Conservation (phyloP, 2,329 filamentous ascomycete species). For the Ceratocystis ficicola region DNA sequence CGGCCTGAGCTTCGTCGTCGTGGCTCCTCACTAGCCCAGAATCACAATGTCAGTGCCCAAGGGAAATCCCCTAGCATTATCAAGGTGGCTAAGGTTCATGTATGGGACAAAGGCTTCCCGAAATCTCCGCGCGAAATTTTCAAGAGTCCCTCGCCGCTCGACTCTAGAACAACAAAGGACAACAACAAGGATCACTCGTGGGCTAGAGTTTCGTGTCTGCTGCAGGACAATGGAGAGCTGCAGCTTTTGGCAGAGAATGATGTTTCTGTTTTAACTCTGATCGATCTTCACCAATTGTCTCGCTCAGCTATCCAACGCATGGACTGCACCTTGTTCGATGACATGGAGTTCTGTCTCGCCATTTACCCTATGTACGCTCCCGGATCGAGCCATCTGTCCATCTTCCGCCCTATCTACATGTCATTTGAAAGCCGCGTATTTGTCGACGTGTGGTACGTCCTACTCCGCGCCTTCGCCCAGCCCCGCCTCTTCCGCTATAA, state of each 20-base stretch:
- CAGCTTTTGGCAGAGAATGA: conserved; percentile 83
- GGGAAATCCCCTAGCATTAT: conserved; percentile 54
- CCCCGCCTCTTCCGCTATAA: conserved; percentile 72
- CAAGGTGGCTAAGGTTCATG: conserved; percentile 81
- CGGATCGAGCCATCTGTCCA: conserved; percentile 57
- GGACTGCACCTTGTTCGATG: conserved; percentile 68
- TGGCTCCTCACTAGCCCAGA: conserved; percentile 21
- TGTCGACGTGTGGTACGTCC: conserved; percentile 96
- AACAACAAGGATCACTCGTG: conserved; percentile 35
- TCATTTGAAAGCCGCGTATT: conserved; percentile 74
- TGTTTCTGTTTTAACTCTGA: conserved; percentile 62
- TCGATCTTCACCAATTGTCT: conserved; percentile 79
- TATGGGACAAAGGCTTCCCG: conserved; percentile 71
- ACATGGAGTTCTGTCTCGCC: conserved; percentile 86
- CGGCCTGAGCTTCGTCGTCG: conserved; percentile 36
- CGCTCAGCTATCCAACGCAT: conserved; percentile 83
- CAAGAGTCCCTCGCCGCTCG: conserved; percentile 45
- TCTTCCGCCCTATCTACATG: conserved; percentile 80
- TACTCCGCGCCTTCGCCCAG: conserved; percentile 80
- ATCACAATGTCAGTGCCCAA: conserved; percentile 15
- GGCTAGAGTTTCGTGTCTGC: conserved; percentile 80
- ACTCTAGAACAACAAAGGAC: conserved; percentile 36
- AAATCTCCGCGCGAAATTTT: conserved; percentile 44
- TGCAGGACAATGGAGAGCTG: conserved; percentile 90
- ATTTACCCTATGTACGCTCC: conserved; percentile 89